Percentiles rank a stretch among this genome's conserved stretches.
Conservation (phyloP, 192 early-diverging fungal genomes). For the Tieghemiomyces parasiticus region DNA sequence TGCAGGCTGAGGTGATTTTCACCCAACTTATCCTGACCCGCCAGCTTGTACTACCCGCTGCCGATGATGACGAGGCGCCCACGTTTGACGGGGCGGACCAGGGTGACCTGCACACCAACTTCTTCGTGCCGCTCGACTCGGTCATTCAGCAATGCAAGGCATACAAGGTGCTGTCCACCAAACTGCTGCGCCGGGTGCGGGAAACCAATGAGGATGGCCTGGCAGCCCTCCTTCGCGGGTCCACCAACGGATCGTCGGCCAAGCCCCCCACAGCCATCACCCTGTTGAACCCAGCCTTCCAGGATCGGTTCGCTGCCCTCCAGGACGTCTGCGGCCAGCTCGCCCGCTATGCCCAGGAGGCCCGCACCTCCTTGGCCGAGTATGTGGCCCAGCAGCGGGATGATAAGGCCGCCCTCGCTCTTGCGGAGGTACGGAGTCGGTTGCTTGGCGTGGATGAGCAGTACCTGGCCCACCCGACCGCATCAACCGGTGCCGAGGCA, state of each 20-base stretch:
- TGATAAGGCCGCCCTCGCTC: background rate
- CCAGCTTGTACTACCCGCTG: conserved; percentile 17
- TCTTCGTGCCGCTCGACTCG: conserved; percentile 23
- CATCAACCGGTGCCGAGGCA: too few relatives aligned
- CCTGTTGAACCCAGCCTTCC: background rate
- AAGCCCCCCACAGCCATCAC: background rate
- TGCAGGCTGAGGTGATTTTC: conserved; percentile 47
- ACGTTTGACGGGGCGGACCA: conserved; percentile 14
- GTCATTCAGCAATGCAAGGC: conserved; percentile 23
- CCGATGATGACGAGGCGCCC: background rate
- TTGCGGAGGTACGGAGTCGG: background rate
- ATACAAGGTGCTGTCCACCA: conserved; percentile 43
- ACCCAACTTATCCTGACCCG: conserved; percentile 31
- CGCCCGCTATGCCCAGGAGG: conserved; percentile 6
- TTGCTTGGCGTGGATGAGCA: conserved; percentile 1
- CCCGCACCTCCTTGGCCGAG: background rate
- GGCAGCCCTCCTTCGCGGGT: background rate
- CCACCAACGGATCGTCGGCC: background rate
- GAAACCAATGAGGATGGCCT: conserved; percentile 26
- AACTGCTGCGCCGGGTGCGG: conserved; percentile 45
- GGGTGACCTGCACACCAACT: conserved; percentile 13
- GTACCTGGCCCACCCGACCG: background rate
- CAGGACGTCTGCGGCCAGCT: background rate
- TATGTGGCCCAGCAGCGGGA: conserved; percentile 4
- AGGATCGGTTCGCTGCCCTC: background rate